These are phyloP conservation scores for Pseudoperonospora humuli DNA, from an alignment of 352 stramenopile species.

Conservation along the genomic window DNA sequence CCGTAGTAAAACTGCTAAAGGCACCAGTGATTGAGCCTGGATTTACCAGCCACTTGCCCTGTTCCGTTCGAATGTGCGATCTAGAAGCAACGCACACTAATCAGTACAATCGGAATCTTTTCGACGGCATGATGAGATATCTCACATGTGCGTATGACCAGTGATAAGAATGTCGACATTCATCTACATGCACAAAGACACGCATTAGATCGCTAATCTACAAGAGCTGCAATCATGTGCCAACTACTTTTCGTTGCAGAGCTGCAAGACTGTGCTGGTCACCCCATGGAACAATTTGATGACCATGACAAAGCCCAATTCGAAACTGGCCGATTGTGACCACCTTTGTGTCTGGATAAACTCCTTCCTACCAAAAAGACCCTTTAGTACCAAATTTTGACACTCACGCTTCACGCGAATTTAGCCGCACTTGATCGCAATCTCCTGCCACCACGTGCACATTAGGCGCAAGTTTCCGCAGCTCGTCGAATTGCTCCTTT, in stretches of 20 bases:
- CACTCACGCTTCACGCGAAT: background rate
- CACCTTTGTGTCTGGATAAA: constrained; percentile 93
- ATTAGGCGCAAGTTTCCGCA: constrained; percentile 93
- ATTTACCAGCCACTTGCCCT: constrained; percentile 97
- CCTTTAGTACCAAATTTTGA: background rate
- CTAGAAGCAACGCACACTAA: constrained; percentile 17
- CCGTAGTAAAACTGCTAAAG: constrained; percentile 73
- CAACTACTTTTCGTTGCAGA: constrained; percentile 75
- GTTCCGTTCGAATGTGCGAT: constrained; percentile 86
- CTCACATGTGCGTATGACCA: constrained; percentile 91
- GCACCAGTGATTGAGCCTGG: constrained; percentile 96
- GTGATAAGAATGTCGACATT: constrained; percentile 97
- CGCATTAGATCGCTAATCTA: too few relatives aligned
- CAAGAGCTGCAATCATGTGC: too few relatives aligned
- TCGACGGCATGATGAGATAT: background rate
- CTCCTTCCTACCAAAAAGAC: constrained; percentile 31
- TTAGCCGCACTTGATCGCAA: constrained; percentile 78
- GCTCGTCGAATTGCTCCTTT: constrained; percentile 93
- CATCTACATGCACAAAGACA: constrained; percentile 44
- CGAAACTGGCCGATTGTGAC: constrained; percentile 94
- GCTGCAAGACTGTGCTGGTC: constrained; percentile 83
- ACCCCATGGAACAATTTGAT: constrained; percentile 92
- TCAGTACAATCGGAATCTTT: background rate
- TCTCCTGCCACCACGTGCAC: constrained; percentile 95
- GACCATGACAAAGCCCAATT: constrained; percentile 96